A percentile compares a stretch with the other conserved stretches of the same genome.
Conservation (phyloP, 352 stramenopile genomes). For the Albugo candida region DNA sequence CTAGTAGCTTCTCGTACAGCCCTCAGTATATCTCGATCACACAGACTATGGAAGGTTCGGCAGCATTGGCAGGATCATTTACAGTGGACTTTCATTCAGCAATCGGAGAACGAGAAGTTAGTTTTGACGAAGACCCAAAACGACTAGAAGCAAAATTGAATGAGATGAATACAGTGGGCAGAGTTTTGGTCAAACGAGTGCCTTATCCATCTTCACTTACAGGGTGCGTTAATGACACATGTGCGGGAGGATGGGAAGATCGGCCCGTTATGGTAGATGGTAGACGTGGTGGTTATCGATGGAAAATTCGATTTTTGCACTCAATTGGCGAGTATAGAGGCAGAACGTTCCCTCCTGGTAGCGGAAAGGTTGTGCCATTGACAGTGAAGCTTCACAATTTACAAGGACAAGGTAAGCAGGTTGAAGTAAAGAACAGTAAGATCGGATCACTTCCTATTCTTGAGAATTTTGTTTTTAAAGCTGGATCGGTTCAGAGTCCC, state of each 20-base stretch:
- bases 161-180: constrained; percentile 87
- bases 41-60: constrained; percentile 77
- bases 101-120: constrained; percentile 42
- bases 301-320: constrained; percentile 53
- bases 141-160: constrained; percentile 84
- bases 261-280: constrained; percentile 45
- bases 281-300: constrained; percentile 65
- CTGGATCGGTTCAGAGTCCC: constrained; percentile 18
- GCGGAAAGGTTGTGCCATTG: constrained; percentile 45
- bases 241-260: constrained; percentile 84
- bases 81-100: constrained; percentile 78
- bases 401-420: constrained; percentile 19
- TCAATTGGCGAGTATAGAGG: constrained; percentile 49
- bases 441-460: constrained; percentile 26
- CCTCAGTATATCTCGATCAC: constrained; percentile 7
- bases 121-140: constrained; percentile 74
- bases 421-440: constrained; percentile 34
- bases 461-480: constrained; percentile 30
- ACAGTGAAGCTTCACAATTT: constrained; percentile 19
- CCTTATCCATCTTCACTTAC: constrained; percentile 67
- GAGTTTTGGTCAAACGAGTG: constrained; percentile 77
- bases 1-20: constrained; percentile 1
- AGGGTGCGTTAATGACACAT: constrained; percentile 23
- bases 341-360: constrained; percentile 53
- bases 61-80: constrained; percentile 79